Evolutionary conservation across 805 yeast species (phyloP), one percentile per base, ranked within the genome.

Genomic region (Candida coquimbonensis): DNA sequence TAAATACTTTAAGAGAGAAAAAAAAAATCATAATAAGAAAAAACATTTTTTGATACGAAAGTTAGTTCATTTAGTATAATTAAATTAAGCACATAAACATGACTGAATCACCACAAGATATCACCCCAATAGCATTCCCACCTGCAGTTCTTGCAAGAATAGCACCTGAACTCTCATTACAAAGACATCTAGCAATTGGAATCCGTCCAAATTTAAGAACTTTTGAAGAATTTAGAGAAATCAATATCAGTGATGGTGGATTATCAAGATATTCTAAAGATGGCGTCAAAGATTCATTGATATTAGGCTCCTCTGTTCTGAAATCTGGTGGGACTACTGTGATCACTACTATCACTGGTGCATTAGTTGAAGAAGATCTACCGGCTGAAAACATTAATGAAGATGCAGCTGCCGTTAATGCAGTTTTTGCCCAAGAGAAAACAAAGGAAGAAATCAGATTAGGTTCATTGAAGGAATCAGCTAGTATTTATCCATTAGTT

Each of bases 121-220:
- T 54, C 27, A 46, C 50, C 2, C 74, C 83, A 13, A 70, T 84
- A 33, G 67, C 77, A 5, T 88, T 89, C 61, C 82, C 93, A 1
- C 91, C 96, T 0, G 84, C 81, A 25, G 87, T 88, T 11, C 68
- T 90, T 38, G 89, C 93, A 1, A 69, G 93, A 43, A 76, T 90
- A 34, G 87, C 95, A 2, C 96, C 97, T 1, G 96, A 87, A 46
- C 61, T 86, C 13, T 84, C 91, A 6, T 69, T 90, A 38, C 84
- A 85, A 59, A 75, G 95, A 57, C 95, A 88, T 62, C 62, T 90
- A 14, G 74, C 83, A 17, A 67, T 79, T 17, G 91, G 93, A 0
- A 58, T 83, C 21, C 80, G 97, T 51, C 96, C 96, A 9, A 77
- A 81, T 40, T 65, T 82, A 42, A 75, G 96, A 39, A 71, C 73